phyloP scores from a whole-genome alignment of 495 filamentous ascomycete genomes.

The Penicillium mononematosum region DNA sequence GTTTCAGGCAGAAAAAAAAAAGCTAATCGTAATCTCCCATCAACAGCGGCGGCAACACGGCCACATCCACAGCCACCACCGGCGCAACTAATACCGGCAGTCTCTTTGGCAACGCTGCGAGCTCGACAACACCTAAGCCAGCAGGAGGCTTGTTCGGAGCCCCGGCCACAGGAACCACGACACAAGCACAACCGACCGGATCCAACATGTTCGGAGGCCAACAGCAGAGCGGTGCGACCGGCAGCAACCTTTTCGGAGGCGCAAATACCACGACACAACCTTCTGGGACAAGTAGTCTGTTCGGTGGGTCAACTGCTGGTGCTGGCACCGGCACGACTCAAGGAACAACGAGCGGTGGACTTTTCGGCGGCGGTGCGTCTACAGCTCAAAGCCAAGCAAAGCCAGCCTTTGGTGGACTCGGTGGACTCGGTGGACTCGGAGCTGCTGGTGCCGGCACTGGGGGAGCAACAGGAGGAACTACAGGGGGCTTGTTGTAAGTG shows the following conservation, averaged over 20 bases:
- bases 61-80: slow-evolving; percentile 31
- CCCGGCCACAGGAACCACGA: slow-evolving; percentile 27
- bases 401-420: slow-evolving; percentile 35
- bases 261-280: slow-evolving; percentile 45
- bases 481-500: slow-evolving; percentile 4
- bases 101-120: slow-evolving; percentile 39
- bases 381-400: slow-evolving; percentile 41
- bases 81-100: slow-evolving; percentile 31
- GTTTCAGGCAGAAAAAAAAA: neutral
- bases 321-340: slow-evolving; percentile 34
- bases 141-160: slow-evolving; percentile 51
- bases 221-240: slow-evolving; percentile 26
- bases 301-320: slow-evolving; percentile 41
- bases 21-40: slow-evolving; percentile 10
- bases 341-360: slow-evolving; percentile 33
- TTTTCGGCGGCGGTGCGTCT: slow-evolving; percentile 45
- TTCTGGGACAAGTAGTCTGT: slow-evolving; percentile 42
- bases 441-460: slow-evolving; percentile 49
- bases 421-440: slow-evolving; percentile 28
- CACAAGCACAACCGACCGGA: slow-evolving; percentile 36
- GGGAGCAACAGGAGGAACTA: neutral
- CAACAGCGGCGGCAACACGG: slow-evolving; percentile 29
- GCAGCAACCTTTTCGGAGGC: slow-evolving; percentile 54
- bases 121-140: slow-evolving; percentile 36
- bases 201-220: slow-evolving; percentile 45